Base-by-base conservation (phyloP, 371 early-diverging fungal genomes). In the Zancudomyces culisetae region DNA sequence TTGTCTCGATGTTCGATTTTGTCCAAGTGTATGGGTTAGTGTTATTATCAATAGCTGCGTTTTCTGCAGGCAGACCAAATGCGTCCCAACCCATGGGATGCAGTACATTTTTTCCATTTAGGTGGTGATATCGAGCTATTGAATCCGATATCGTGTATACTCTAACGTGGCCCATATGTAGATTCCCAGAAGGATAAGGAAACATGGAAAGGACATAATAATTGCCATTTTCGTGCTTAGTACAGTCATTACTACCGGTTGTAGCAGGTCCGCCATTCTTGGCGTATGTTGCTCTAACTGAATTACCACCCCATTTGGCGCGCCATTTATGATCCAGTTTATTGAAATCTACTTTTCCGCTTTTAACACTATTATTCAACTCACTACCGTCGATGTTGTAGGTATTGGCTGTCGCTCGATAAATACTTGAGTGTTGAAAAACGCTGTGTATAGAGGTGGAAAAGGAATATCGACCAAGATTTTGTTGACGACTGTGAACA, bases 21-120 rank as follows among this genome's bases (percentile, higher is more conserved):
- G 92, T 91, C 93, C 93, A 91, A 18, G 79, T 79, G 2, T 68
- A 64, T 2, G 98, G 96, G 30, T 78, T 76, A 29, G 83, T 69
- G 3, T 77, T 75, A 18, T 86, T 76, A 58, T 90, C 87, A 29
- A 92, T 85, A 1, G 99, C 98, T 0, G 90, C 92, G 64, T 98
- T 97, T 62, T 99, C 99, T 13, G 95, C 97, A 0, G 98, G 98
- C 13, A 98, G 76, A 2, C 99, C 99, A 72, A 97, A 99, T 4
- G 98, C 91, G 63, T 98, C 98, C 86, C 97, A 97, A 2, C 97
- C 98, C 83, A 97, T 97, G 0, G 98, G 93, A 64, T 85, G 86
- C 0, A 92, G 58, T 48, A 48, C 50, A 29, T 80, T 60, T 27
- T 74, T 73, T 10, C 87, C 87, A 43, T 57, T 68, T 82, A 88